Conservation (phyloP, 768 basidiomycete species). For the Epithele typhae region DNA sequence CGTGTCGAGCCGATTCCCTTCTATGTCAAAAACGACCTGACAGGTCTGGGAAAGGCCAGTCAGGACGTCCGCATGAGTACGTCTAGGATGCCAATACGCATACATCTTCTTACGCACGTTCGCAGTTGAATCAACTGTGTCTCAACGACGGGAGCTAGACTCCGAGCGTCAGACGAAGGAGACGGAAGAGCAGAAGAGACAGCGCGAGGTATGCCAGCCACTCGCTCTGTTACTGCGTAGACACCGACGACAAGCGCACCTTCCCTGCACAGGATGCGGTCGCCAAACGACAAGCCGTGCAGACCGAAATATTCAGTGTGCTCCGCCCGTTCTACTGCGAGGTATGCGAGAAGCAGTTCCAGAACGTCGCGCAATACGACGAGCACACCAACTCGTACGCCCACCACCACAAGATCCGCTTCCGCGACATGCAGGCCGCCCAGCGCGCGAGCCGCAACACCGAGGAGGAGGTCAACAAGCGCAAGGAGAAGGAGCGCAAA, state of each 20-base stretch:
- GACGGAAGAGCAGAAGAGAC: conserved; percentile 69
- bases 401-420: conserved; percentile 80
- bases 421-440: conserved; percentile 77
- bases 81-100: conserved; percentile 4
- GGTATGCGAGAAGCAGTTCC: conserved; percentile 85
- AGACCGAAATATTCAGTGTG: conserved; percentile 62
- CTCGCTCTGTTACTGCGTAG: too few species aligned
- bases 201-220: conserved; percentile 54
- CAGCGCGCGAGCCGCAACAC: conserved; percentile 51
- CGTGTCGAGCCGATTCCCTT: conserved; percentile 84
- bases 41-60: conserved; percentile 73
- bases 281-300: conserved; percentile 60
- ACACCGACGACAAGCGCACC: too few species aligned
- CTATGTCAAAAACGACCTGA: conserved; percentile 69
- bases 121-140: conserved; percentile 69
- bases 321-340: conserved; percentile 76
- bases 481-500: conserved; percentile 82
- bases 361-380: conserved; percentile 81
- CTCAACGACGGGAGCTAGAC: conserved; percentile 73
- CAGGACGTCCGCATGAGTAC: conserved; percentile 73
- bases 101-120: neutral
- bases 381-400: conserved; percentile 89
- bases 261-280: conserved; percentile 46
- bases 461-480: conserved; percentile 64
- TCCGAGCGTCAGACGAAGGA: conserved; percentile 80